Evolutionary conservation across 208 protist species (phyloP).

Genomic region (Leishmania tarentolae): DNA sequence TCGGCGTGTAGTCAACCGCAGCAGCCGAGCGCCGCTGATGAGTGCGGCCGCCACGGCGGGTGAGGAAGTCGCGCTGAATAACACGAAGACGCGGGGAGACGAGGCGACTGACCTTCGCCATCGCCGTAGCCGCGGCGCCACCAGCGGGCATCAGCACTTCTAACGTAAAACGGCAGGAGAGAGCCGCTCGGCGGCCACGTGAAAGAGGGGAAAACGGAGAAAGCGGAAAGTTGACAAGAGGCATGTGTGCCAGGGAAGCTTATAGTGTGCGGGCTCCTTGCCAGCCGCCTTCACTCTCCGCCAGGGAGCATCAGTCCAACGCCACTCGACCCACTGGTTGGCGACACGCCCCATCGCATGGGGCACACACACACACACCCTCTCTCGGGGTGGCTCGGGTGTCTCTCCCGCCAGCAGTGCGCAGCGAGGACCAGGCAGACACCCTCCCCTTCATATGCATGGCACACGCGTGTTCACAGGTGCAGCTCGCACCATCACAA

Average conservation of each 20-base stretch:
- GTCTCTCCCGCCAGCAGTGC: not conserved
- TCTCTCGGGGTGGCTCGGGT: not conserved
- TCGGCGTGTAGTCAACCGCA: constrained; percentile 65
- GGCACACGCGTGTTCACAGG: not conserved
- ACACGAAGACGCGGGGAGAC: constrained; percentile 64
- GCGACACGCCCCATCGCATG: not conserved
- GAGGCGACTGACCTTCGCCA: constrained; percentile 29
- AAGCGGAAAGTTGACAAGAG: not conserved
- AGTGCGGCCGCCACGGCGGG: constrained; percentile 62
- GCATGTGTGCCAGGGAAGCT: not conserved
- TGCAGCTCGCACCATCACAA: not conserved
- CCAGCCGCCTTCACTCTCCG: not conserved
- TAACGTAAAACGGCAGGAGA: not conserved
- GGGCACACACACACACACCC: too few species aligned
- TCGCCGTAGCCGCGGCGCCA: constrained; percentile 4
- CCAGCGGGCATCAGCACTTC: constrained; percentile 4
- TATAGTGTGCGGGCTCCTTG: too few species aligned
- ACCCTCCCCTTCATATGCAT: not conserved
- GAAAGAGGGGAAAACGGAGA: not conserved
- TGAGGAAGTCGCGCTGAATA: constrained; percentile 69
- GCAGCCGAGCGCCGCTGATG: constrained; percentile 46
- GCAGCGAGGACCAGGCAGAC: not conserved
- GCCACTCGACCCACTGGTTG: too few species aligned
- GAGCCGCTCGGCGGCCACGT: too few species aligned
- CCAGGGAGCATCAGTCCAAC: not conserved